Conservation (phyloP, 768 basidiomycete species). For the Xerocomus spinulosus region DNA sequence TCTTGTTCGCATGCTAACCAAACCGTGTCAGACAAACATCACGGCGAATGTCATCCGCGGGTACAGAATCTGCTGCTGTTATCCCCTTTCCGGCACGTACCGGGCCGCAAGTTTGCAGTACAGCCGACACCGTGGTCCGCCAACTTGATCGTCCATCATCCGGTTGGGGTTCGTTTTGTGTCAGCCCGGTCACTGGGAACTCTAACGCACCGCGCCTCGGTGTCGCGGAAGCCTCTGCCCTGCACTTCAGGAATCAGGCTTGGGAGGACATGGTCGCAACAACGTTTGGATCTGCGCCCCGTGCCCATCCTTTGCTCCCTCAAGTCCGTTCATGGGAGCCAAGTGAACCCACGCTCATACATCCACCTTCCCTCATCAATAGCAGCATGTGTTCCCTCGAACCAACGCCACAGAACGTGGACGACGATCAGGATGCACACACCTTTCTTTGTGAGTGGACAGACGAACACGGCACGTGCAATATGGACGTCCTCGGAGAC, state of each 20-base stretch:
- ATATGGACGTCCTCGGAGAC: constrained; percentile 17
- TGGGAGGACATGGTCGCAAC: constrained; percentile 7
- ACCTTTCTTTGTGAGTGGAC: constrained; percentile 20
- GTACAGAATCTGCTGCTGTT: background rate
- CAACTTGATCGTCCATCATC: background rate
- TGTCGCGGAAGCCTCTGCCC: background rate
- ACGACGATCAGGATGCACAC: constrained; percentile 8
- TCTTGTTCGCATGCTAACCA: background rate
- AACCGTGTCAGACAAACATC: constrained; percentile 2
- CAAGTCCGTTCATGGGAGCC: constrained; percentile 1
- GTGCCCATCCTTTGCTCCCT: background rate
- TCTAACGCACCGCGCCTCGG: background rate
- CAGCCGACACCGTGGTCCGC: background rate
- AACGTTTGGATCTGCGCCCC: background rate
- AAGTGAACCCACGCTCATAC: background rate
- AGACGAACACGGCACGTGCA: constrained; percentile 16
- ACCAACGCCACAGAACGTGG: background rate
- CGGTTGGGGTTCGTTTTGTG: background rate
- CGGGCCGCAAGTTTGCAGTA: background rate
- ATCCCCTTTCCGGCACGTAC: background rate
- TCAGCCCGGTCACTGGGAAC: background rate
- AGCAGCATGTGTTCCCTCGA: background rate
- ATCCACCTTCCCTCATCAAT: background rate
- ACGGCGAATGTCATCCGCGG: background rate
- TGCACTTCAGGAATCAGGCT: background rate